These are phyloP conservation scores for Starmerella floricola DNA, from an alignment of 805 yeast species.

Conservation along the genomic window DNA sequence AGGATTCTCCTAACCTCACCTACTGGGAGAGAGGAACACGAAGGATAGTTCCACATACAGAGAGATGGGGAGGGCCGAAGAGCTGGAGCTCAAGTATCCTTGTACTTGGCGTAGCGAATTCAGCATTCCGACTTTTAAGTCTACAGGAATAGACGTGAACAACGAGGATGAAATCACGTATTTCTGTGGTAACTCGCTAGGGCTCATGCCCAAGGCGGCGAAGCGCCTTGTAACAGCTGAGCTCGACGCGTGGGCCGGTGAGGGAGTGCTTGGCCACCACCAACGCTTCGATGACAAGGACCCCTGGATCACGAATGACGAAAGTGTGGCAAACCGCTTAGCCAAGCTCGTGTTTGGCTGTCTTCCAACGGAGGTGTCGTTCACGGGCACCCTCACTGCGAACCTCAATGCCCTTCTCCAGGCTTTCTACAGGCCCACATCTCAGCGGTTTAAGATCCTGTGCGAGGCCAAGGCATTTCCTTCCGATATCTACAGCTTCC, in stretches of 20 bases:
- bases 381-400: slow-evolving; percentile 75
- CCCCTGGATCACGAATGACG: slow-evolving; percentile 80
- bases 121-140: slow-evolving; percentile 51
- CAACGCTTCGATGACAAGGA: slow-evolving; percentile 30
- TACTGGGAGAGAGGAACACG: no score
- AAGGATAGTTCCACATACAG: no score
- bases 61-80: neutral
- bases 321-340: slow-evolving; percentile 56
- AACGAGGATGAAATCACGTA: slow-evolving; percentile 36
- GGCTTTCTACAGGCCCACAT: slow-evolving; percentile 61
- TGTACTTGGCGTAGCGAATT: slow-evolving; percentile 35
- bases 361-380: slow-evolving; percentile 58
- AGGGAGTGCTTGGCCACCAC: slow-evolving; percentile 83
- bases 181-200: slow-evolving; percentile 89
- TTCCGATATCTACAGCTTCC: slow-evolving; percentile 77
- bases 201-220: slow-evolving; percentile 67
- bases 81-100: neutral
- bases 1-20: no score
- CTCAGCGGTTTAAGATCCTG: slow-evolving; percentile 50
- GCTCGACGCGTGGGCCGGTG: slow-evolving; percentile 64
- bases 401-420: slow-evolving; percentile 64
- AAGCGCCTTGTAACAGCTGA: slow-evolving; percentile 48
- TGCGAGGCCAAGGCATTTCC: slow-evolving; percentile 87
- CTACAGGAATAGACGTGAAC: slow-evolving; percentile 39
- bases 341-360: slow-evolving; percentile 69